These are phyloP conservation scores for Ophiostoma angusticollis DNA, from an alignment of 2,329 filamentous ascomycete species.

Conservation along the genomic window DNA sequence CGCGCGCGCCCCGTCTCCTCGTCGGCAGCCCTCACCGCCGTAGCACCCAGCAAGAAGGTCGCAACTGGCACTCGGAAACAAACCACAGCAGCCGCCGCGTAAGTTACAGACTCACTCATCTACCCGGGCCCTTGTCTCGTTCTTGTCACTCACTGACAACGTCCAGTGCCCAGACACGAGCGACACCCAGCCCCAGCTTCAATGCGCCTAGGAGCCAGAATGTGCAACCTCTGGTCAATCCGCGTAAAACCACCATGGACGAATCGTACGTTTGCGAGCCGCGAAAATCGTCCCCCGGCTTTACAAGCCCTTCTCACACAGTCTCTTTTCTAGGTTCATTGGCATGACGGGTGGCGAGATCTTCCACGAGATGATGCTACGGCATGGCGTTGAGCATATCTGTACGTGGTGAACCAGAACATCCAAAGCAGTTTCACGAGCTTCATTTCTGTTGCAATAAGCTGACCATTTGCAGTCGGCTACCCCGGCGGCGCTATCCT, in stretches of 20 bases:
- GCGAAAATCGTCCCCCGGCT: constrained; percentile 1
- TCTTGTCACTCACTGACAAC: too few species aligned
- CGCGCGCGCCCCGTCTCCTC: constrained; percentile 27
- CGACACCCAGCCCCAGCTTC: constrained; percentile 50
- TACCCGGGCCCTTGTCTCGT: too few species aligned
- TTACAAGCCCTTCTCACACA: constrained; percentile 11
- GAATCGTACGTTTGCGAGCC: constrained; percentile 52
- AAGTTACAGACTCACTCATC: too few species aligned
- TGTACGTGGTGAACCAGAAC: constrained; percentile 54
- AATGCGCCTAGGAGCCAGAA: constrained; percentile 40
- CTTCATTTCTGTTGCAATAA: not conserved
- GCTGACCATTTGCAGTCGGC: constrained; percentile 41
- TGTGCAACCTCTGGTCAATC: constrained; percentile 56
- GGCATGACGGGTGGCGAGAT: constrained; percentile 93
- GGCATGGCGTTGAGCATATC: constrained; percentile 82
- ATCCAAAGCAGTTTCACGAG: too few species aligned
- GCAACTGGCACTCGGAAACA: constrained; percentile 33
- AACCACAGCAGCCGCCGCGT: constrained; percentile 35
- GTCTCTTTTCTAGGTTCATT: constrained; percentile 52
- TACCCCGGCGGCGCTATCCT: constrained; percentile 95
- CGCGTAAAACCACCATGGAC: constrained; percentile 53
- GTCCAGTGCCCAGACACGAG: constrained; percentile 37
- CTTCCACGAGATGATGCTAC: constrained; percentile 98
- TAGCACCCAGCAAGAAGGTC: constrained; percentile 27
- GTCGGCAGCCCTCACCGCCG: constrained; percentile 24